These are phyloP conservation scores for Serendipita indica DNA, from an alignment of 768 basidiomycete species.

Conservation along the genomic window DNA sequence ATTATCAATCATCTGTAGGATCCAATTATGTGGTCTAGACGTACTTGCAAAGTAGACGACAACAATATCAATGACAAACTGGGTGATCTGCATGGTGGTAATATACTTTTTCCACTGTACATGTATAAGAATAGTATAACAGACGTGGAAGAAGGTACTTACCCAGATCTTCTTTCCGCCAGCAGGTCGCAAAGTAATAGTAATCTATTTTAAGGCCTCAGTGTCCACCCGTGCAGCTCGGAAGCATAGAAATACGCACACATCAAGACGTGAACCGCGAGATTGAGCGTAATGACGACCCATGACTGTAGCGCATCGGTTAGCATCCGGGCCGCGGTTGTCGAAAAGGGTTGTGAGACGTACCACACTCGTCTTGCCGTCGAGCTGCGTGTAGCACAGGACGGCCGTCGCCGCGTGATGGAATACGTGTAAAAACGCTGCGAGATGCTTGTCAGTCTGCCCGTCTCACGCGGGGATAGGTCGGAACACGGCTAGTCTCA, in stretches of 20 bases:
- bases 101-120: conserved; percentile 37
- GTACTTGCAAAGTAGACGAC: conserved; percentile 33
- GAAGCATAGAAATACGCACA: conserved; percentile 17
- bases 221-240: not conserved
- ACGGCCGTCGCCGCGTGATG: conserved; percentile 35
- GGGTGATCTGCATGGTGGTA: conserved; percentile 35
- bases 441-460: not conserved
- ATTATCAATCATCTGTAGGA: too few species aligned
- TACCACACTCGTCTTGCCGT: conserved; percentile 27
- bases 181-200: conserved; percentile 37
- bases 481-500: not conserved
- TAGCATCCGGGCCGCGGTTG: too few species aligned
- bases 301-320: conserved; percentile 24
- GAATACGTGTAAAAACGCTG: conserved; percentile 35
- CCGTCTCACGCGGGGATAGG: not conserved
- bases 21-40: conserved; percentile 16
- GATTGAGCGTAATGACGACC: conserved; percentile 33
- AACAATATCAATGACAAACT: conserved; percentile 34
- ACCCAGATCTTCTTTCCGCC: conserved; percentile 37
- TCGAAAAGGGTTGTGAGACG: not conserved
- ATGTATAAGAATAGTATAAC: not conserved
- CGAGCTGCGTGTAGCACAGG: conserved; percentile 32
- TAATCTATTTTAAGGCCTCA: conserved; percentile 23
- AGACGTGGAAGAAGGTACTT: not conserved
- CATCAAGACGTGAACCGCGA: conserved; percentile 36